phyloP scores from a whole-genome alignment of 2,329 filamentous ascomycete species.

The Fusarium temperatum region DNA sequence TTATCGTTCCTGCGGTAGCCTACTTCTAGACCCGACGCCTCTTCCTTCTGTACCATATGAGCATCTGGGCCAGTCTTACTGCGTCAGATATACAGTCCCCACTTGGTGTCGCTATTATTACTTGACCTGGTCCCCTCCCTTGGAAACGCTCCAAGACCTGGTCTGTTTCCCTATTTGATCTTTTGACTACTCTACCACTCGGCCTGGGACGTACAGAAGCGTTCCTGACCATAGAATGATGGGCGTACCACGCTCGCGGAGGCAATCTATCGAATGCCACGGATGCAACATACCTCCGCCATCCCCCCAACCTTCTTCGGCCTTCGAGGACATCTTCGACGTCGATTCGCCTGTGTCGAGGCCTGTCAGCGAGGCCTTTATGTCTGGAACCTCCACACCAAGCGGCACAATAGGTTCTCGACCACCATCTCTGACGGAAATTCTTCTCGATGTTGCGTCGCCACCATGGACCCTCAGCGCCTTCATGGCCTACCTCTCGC shows the following conservation, averaged over 20 bases:
- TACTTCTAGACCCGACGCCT: constrained; percentile 41
- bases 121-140: constrained; percentile 34
- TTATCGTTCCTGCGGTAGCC: constrained; percentile 29
- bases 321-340: constrained; percentile 56
- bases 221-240: constrained; percentile 46
- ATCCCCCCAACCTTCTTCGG: constrained; percentile 56
- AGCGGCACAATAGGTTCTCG: constrained; percentile 45
- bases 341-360: constrained; percentile 57
- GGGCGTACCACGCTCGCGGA: constrained; percentile 58
- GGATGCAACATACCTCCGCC: constrained; percentile 53
- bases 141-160: constrained; percentile 12
- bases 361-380: constrained; percentile 58
- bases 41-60: constrained; percentile 35
- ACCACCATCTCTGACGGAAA: constrained; percentile 81
- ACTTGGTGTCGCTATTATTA: constrained; percentile 33
- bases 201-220: constrained; percentile 34
- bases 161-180: constrained; percentile 9
- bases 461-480: constrained; percentile 90
- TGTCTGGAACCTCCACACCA: constrained; percentile 52
- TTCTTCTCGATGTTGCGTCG: constrained; percentile 84
- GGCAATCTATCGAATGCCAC: constrained; percentile 55
- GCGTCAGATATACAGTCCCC: constrained; percentile 28
- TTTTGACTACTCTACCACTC: constrained; percentile 15
- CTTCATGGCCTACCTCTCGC: constrained; percentile 96
- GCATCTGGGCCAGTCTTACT: constrained; percentile 31